These are phyloP conservation scores for Hysterangium stoloniferum DNA, from an alignment of 768 basidiomycete species.

Conservation along the genomic window DNA sequence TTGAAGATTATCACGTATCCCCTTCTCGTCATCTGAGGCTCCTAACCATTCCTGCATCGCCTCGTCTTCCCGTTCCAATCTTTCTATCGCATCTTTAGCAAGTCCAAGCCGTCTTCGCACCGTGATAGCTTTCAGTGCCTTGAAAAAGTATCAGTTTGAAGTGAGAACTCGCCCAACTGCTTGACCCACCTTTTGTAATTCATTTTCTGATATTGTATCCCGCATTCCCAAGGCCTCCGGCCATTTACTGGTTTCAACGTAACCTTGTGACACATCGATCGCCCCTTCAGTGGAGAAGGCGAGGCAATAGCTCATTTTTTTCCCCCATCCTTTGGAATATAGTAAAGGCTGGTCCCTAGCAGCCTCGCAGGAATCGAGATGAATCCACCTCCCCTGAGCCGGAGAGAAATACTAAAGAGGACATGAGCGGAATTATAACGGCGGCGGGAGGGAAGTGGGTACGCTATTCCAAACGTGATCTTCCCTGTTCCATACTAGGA, in stretches of 20 bases:
- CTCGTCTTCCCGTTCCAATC: slow-evolving; percentile 21
- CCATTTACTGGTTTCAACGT: slow-evolving; percentile 12
- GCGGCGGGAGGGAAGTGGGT: background rate
- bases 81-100: slow-evolving; percentile 8
- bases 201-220: slow-evolving; percentile 14
- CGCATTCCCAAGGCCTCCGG: slow-evolving; percentile 10
- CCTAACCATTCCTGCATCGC: slow-evolving; percentile 16
- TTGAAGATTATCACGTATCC: slow-evolving; percentile 15
- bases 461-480: slow-evolving; percentile 32
- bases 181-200: slow-evolving; percentile 19
- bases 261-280: slow-evolving; percentile 19
- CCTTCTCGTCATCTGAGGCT: slow-evolving; percentile 15
- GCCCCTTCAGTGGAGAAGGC: slow-evolving; percentile 19
- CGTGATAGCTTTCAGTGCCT: slow-evolving; percentile 21
- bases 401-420: slow-evolving; percentile 19
- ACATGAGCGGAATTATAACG: background rate
- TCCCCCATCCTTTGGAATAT: slow-evolving; percentile 34
- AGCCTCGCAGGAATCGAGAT: slow-evolving; percentile 33
- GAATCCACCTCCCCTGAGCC: slow-evolving; percentile 27
- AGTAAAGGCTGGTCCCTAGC: slow-evolving; percentile 28
- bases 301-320: slow-evolving; percentile 29
- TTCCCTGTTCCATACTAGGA: slow-evolving; percentile 24
- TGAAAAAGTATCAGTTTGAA: background rate
- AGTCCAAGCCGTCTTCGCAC: slow-evolving; percentile 16
- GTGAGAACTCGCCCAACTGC: background rate